A percentile compares a stretch with the other conserved stretches of the same genome.
phyloP scores from a whole-genome alignment of 2,329 filamentous ascomycete species.

The Clarireedia hainanense region DNA sequence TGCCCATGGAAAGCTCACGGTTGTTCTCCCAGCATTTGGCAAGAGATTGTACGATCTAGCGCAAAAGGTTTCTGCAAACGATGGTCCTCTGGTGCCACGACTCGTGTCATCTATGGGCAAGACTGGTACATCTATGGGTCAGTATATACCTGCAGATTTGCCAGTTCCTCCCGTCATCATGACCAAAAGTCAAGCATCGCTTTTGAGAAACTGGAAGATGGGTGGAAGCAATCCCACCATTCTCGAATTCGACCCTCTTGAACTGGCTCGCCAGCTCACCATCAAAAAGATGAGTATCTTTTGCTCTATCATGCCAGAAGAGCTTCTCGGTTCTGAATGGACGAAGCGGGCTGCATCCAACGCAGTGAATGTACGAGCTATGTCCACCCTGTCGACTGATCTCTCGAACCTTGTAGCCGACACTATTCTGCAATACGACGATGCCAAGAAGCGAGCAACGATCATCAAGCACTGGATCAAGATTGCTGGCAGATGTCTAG shows the following conservation, averaged over 20 bases:
- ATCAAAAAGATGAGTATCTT: conserved; percentile 88
- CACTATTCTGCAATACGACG: conserved; percentile 79
- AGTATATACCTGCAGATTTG: conserved; percentile 62
- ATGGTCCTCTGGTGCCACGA: conserved; percentile 72
- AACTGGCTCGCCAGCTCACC: conserved; percentile 86
- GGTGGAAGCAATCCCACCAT: conserved; percentile 66
- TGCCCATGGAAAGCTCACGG: conserved; percentile 62
- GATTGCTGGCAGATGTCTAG: conserved; percentile 76
- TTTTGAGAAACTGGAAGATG: conserved; percentile 66
- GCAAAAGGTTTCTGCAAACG: conserved; percentile 65
- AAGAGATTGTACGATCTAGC: conserved; percentile 74
- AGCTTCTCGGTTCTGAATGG: conserved; percentile 88
- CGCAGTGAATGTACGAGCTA: conserved; percentile 84
- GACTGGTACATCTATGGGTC: conserved; percentile 66
- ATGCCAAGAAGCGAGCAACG: conserved; percentile 82
- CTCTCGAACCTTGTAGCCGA: conserved; percentile 89
- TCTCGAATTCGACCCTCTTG: conserved; percentile 83
- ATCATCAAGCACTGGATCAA: conserved; percentile 99
- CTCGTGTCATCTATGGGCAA: conserved; percentile 83
- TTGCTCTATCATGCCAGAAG: conserved; percentile 84
- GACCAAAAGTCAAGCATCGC: conserved; percentile 66
- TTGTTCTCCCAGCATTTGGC: conserved; percentile 66
- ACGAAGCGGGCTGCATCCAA: conserved; percentile 76
- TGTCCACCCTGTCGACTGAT: conserved; percentile 88
- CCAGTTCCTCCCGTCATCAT: conserved; percentile 63